phyloP scores from a whole-genome alignment of 129 eudicot genomes.

The Lactuca sativa region DNA sequence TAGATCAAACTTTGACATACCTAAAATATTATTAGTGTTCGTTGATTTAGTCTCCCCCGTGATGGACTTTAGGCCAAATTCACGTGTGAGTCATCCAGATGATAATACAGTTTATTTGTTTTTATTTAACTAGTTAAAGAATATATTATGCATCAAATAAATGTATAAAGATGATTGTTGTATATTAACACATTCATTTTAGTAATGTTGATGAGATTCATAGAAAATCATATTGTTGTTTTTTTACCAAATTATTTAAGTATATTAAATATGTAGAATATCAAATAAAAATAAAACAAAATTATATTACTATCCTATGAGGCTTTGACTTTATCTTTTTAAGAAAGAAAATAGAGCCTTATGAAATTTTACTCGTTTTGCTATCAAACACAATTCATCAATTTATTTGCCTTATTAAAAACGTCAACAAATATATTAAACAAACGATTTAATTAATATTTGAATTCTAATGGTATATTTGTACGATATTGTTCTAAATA shows the following conservation, averaged over 20 bases:
- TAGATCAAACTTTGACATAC: too few species aligned
- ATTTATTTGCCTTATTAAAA: background rate
- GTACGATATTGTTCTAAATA: constrained; percentile 7
- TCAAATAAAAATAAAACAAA: background rate
- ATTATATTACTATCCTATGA: background rate
- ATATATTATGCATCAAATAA: too few species aligned
- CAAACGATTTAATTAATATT: constrained; percentile 2
- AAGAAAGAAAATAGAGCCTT: background rate
- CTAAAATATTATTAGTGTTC: too few species aligned
- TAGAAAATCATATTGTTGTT: background rate
- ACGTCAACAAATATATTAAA: background rate
- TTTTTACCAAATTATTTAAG: background rate
- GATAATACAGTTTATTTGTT: too few species aligned
- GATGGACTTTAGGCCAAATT: too few species aligned
- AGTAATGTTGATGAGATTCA: background rate
- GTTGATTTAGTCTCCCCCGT: too few species aligned
- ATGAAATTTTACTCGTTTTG: background rate
- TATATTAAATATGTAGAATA: too few species aligned
- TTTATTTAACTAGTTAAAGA: too few species aligned
- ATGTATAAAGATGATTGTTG: too few species aligned
- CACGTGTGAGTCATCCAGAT: too few species aligned
- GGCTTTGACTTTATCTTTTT: too few species aligned
- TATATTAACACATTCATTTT: background rate
- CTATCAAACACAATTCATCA: background rate
- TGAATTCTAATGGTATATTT: constrained; percentile 18